phyloP scores from a whole-genome alignment of 2,329 filamentous ascomycete genomes.

The Periconia macrospinosa region DNA sequence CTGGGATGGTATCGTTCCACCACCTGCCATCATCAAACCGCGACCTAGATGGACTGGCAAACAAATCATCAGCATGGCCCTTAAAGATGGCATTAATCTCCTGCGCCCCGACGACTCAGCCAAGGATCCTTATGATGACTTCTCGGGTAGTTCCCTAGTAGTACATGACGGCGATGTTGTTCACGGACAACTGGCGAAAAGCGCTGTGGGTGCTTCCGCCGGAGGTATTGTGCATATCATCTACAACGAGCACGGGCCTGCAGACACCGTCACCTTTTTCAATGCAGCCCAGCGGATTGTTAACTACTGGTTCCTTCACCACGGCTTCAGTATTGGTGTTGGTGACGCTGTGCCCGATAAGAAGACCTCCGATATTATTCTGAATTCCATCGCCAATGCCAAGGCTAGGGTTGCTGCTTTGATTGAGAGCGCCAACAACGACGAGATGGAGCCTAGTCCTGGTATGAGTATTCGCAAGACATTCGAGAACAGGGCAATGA shows the following conservation, averaged over 20 bases:
- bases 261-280: constrained; percentile 89
- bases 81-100: constrained; percentile 82
- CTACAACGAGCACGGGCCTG: constrained; percentile 89
- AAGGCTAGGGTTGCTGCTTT: constrained; percentile 79
- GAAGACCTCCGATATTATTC: constrained; percentile 79
- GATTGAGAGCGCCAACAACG: constrained; percentile 77
- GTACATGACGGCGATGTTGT: constrained; percentile 87
- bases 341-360: constrained; percentile 96
- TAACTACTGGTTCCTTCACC: constrained; percentile 95
- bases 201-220: constrained; percentile 84
- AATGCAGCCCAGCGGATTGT: constrained; percentile 93
- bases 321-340: constrained; percentile 97
- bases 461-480: constrained; percentile 99
- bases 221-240: constrained; percentile 94
- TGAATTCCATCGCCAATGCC: constrained; percentile 76
- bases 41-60: constrained; percentile 96
- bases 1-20: constrained; percentile 94
- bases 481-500: constrained; percentile 96
- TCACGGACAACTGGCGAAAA: constrained; percentile 90
- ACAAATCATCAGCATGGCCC: constrained; percentile 91
- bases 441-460: constrained; percentile 86
- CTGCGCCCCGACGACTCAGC: constrained; percentile 63
- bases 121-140: constrained; percentile 62
- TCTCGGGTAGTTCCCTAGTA: constrained; percentile 74
- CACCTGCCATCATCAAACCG: constrained; percentile 92